Evolutionary conservation across 345 rosid genomes (phyloP), one percentile per base, ranked within the genome.

Genomic region (thale cress (Arabidopsis thaliana)): DNA sequence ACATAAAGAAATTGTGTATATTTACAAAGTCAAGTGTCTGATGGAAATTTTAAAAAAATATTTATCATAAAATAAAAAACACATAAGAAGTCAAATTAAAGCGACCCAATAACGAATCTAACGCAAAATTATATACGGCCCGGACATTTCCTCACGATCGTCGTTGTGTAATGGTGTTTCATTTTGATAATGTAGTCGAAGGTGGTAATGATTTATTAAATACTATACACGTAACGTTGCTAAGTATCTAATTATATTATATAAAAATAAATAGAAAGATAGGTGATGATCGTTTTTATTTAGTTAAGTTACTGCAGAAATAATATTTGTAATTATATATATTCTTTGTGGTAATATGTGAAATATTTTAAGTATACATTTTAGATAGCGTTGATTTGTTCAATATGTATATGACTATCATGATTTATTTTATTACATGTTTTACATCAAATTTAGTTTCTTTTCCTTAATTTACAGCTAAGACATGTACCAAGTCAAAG

Each of bases 401-500:
- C 46, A 42, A 12, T 16, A 16, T 16, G 20, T 4, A 46, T 38
- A 38, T 38, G 12, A 22, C 16, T 23, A 8, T 4, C 6, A 10
- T 22, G 2, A 30, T 55, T 32, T 12, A 6, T 32, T 57, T 33
- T 33, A n/a, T 58, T 8, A 4, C 9, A 1, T 34, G 25, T 36
- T 59, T n/a, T 57, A 33, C 1, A 33, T 33, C 37, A 13, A 28
- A 6, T 5, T 13, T 1, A 13, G 36, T 13, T 53, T 28, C 1
- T 24, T 6, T 7, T 14, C 8, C 13, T 34, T 37, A 22, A 50
- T 48, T 56, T 25, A 48, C 59, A 59, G 44, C 28, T 49, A 67
- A 45, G 48, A 59, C 36, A 40, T 37, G 22, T 16, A 32, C 48
- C 4, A 10, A 67, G 69, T 53, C 69, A 75, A 75, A 75, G 69